These are phyloP conservation scores for Tricholomella constricta DNA, from an alignment of 768 basidiomycete genomes.

Conservation along the genomic window DNA sequence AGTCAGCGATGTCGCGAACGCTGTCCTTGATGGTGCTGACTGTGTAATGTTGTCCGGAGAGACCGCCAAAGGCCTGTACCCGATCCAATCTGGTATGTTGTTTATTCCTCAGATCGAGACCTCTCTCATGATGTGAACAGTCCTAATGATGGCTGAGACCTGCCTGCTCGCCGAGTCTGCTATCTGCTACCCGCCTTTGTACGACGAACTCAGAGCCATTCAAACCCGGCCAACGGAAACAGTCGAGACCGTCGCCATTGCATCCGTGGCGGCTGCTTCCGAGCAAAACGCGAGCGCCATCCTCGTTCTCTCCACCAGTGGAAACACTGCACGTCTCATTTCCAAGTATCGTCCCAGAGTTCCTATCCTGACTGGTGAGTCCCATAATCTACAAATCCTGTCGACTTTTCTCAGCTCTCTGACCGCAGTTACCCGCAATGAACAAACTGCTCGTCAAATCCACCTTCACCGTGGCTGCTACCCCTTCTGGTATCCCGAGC, in stretches of 20 bases:
- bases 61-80: constrained; percentile 97
- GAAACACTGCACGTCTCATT: constrained; percentile 92
- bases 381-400: background rate
- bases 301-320: constrained; percentile 94
- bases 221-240: constrained; percentile 91
- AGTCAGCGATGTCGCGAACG: constrained; percentile 98
- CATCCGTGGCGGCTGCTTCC: constrained; percentile 91
- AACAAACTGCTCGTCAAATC: constrained; percentile 94
- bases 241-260: constrained; percentile 93
- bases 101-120: background rate
- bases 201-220: constrained; percentile 80
- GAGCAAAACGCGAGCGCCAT: constrained; percentile 97
- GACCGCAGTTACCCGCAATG: constrained; percentile 86
- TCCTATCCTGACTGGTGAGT: constrained; percentile 91
- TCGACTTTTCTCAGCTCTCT: background rate
- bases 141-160: constrained; percentile 99
- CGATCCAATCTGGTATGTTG: constrained; percentile 84
- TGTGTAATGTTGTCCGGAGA: constrained; percentile 99
- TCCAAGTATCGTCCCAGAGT: constrained; percentile 95
- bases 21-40: constrained; percentile 97
- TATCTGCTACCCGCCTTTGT: constrained; percentile 93
- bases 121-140: constrained; percentile 36
- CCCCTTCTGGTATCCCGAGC: constrained; percentile 95
- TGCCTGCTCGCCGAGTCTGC: constrained; percentile 95
- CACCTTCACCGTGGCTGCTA: constrained; percentile 97